A percentile compares a stretch with the other conserved stretches of the same genome.
These are phyloP conservation scores for Cylindrotheca closterium DNA, from an alignment of 108 stramenopile genomes.

Conservation along the genomic window DNA sequence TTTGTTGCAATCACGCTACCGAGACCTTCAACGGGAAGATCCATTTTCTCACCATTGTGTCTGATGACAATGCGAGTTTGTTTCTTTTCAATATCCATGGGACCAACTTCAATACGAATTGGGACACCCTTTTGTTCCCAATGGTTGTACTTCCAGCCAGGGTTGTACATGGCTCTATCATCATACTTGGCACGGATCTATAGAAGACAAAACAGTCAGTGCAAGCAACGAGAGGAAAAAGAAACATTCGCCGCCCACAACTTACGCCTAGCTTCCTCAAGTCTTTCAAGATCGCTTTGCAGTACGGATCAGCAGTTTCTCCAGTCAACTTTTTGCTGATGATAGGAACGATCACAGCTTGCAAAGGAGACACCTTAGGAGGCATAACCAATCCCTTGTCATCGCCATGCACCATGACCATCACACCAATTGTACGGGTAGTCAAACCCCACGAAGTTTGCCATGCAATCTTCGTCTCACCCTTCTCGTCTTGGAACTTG, in stretches of 20 bases:
- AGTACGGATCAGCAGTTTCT: constrained; percentile 71
- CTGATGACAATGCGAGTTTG: constrained; percentile 82
- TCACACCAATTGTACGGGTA: constrained; percentile 98
- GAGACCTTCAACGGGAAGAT: constrained; percentile 70
- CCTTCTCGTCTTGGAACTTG: constrained; percentile 93
- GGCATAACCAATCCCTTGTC: constrained; percentile 98
- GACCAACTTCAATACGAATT: constrained; percentile 97
- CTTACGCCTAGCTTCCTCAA: constrained; percentile 61
- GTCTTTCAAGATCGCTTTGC: constrained; percentile 60
- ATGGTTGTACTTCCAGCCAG: constrained; percentile 99
- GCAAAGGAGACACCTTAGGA: constrained; percentile 93
- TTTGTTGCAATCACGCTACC: constrained; percentile 50
- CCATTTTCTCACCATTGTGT: constrained; percentile 87
- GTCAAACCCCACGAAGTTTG: constrained; percentile 99
- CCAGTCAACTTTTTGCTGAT: constrained; percentile 80
- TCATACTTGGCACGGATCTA: constrained; percentile 91
- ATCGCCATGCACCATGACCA: constrained; percentile 99
- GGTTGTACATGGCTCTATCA: constrained; percentile 93
- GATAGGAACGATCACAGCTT: constrained; percentile 97
- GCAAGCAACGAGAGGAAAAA: background rate
- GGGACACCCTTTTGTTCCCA: constrained; percentile 99
- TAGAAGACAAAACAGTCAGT: constrained; percentile 2
- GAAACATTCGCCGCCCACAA: constrained; percentile 18
- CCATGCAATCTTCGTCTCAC: constrained; percentile 88
- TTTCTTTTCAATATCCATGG: constrained; percentile 90